Percentiles rank a stretch among this genome's conserved stretches.
phyloP scores from a whole-genome alignment of 305 asterid species.

The Rubia tinctorum region DNA sequence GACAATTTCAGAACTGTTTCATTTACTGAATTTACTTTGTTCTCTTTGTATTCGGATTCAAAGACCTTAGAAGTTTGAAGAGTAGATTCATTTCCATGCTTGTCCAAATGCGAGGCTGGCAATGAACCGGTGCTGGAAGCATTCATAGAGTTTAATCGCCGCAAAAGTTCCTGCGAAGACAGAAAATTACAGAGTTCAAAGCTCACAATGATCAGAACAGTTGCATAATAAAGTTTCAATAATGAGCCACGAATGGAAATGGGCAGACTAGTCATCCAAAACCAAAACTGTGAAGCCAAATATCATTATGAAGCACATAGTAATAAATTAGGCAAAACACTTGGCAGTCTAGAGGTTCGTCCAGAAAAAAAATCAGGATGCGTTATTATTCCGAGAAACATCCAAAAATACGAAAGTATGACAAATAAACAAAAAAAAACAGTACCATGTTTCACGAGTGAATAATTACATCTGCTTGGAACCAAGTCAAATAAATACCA shows the following conservation, averaged over 20 bases:
- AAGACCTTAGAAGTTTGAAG: constrained; percentile 28
- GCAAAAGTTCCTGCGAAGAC: constrained; percentile 61
- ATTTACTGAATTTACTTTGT: constrained; percentile 35
- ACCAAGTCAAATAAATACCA: no score
- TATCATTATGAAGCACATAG: background rate
- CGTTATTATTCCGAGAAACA: background rate
- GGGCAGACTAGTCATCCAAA: background rate
- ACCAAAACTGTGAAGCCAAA: background rate
- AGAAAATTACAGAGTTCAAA: no score
- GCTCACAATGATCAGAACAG: no score
- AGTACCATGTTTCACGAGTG: background rate
- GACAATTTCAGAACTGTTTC: constrained; percentile 54
- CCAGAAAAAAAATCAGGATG: no score
- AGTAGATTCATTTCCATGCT: constrained; percentile 26
- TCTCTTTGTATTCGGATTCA: constrained; percentile 27
- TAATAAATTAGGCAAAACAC: background rate
- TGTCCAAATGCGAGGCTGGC: constrained; percentile 39
- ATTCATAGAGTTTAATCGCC: constrained; percentile 59
- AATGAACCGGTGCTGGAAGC: constrained; percentile 43
- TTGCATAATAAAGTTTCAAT: background rate
- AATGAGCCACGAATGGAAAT: background rate
- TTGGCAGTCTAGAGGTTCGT: background rate
- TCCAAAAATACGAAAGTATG: background rate
- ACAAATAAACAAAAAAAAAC: background rate
- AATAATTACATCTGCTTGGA: background rate